A percentile compares a stretch with the other conserved stretches of the same genome.
Evolutionary conservation across 768 basidiomycete genomes (phyloP).

Genomic region (Tricholoma furcatifolium): DNA sequence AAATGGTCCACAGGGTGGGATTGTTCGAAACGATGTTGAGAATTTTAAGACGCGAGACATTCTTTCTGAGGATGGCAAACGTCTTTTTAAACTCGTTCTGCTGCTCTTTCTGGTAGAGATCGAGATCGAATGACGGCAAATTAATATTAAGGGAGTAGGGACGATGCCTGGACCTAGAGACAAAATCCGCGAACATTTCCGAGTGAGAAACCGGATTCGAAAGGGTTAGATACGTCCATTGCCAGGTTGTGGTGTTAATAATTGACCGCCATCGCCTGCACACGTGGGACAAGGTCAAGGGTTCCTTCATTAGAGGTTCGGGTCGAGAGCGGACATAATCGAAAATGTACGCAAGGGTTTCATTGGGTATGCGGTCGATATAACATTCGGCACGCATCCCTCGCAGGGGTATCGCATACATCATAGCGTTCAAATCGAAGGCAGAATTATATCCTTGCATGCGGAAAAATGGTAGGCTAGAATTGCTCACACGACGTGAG

Average conservation of each 20-base stretch:
- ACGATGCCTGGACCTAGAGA: slow-evolving; percentile 8
- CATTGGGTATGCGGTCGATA: slow-evolving; percentile 2
- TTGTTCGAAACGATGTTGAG: slow-evolving; percentile 4
- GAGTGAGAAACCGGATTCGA: slow-evolving; percentile 2
- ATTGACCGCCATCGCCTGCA: slow-evolving; percentile 8
- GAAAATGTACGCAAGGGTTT: slow-evolving; percentile 6
- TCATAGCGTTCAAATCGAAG: slow-evolving; percentile 6
- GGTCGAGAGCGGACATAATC: background rate
- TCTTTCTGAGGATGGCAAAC: slow-evolving; percentile 1
- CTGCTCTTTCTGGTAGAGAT: background rate
- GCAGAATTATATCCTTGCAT: background rate
- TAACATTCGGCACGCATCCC: background rate
- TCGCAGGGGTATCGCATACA: background rate
- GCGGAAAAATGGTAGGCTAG: no score
- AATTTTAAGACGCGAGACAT: background rate
- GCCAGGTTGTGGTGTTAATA: background rate
- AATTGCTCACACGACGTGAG: no score
- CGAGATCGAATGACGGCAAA: slow-evolving; percentile 1
- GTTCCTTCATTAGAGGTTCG: background rate
- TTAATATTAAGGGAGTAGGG: background rate
- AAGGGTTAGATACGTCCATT: slow-evolving; percentile 7
- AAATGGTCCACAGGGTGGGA: slow-evolving; percentile 1
- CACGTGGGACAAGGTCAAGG: slow-evolving; percentile 2
- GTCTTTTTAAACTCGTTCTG: slow-evolving; percentile 5
- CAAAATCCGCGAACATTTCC: slow-evolving; percentile 2